Evolutionary conservation across 495 filamentous ascomycete species (phyloP).

Genomic region (Aeminium ludgeri): DNA sequence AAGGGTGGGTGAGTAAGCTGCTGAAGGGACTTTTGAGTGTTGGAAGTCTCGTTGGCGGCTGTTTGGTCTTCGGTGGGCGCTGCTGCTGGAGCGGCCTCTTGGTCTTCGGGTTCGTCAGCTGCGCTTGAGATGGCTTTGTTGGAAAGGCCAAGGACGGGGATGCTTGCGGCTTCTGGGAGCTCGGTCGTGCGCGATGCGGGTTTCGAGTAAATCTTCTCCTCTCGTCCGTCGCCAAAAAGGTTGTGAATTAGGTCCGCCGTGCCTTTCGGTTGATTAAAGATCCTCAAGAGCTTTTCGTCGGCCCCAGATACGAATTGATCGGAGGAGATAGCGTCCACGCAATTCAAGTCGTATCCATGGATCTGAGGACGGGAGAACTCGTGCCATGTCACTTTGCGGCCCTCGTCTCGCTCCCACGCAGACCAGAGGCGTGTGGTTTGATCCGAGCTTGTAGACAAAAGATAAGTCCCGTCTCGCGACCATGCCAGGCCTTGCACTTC

Average conservation of each 20-base stretch:
- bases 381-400: slow-evolving; percentile 53
- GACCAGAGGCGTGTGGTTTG: slow-evolving; percentile 89
- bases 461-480: slow-evolving; percentile 66
- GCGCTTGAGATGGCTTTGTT: slow-evolving; percentile 72
- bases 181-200: slow-evolving; percentile 9
- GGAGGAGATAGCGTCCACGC: slow-evolving; percentile 54
- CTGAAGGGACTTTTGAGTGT: slow-evolving; percentile 28
- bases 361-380: slow-evolving; percentile 93
- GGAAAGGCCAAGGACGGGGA: slow-evolving; percentile 86
- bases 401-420: slow-evolving; percentile 45
- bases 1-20: slow-evolving; percentile 54
- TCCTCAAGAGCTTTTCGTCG: slow-evolving; percentile 89
- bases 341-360: slow-evolving; percentile 96
- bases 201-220: slow-evolving; percentile 1
- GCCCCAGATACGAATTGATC: slow-evolving; percentile 83
- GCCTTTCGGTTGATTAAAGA: slow-evolving; percentile 79
- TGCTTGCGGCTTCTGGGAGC: slow-evolving; percentile 74
- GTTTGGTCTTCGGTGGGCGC: slow-evolving; percentile 9
- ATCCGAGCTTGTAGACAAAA: slow-evolving; percentile 77
- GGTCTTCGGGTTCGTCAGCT: slow-evolving; percentile 28
- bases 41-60: slow-evolving; percentile 16
- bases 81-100: slow-evolving; percentile 10
- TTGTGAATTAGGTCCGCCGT: slow-evolving; percentile 56
- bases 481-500: slow-evolving; percentile 66
- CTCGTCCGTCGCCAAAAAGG: slow-evolving; percentile 35